A percentile compares a stretch with the other conserved stretches of the same genome.
Conservation (phyloP, 2,329 filamentous ascomycete genomes). For the Alternaria dauci region DNA sequence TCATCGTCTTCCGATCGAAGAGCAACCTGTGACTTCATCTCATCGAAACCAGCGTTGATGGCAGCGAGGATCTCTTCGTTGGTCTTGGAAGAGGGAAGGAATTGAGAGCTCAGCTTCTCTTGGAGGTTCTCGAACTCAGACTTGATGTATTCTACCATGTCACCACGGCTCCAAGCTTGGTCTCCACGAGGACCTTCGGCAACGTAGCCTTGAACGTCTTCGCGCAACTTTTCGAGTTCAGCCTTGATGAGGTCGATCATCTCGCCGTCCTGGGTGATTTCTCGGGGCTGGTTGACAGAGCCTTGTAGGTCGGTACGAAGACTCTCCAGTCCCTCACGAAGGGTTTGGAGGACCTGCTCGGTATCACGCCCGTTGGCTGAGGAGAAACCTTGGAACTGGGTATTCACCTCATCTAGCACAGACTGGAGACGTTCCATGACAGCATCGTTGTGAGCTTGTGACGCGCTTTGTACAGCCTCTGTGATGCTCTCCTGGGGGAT, state of each 20-base stretch:
- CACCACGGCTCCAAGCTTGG: conserved; percentile 51
- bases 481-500: conserved; percentile 63
- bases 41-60: conserved; percentile 51
- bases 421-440: conserved; percentile 68
- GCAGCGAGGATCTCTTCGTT: conserved; percentile 53
- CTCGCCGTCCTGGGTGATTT: conserved; percentile 76
- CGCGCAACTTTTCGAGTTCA: conserved; percentile 71
- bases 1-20: conserved; percentile 49
- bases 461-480: conserved; percentile 64
- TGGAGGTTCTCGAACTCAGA: conserved; percentile 69
- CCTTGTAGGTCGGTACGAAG: conserved; percentile 81
- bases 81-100: conserved; percentile 41
- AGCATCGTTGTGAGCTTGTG: conserved; percentile 64
- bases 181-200: conserved; percentile 55
- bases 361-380: conserved; percentile 81
- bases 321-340: conserved; percentile 85
- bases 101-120: conserved; percentile 63
- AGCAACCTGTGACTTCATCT: conserved; percentile 53
- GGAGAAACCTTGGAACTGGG: conserved; percentile 79
- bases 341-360: conserved; percentile 86
- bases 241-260: conserved; percentile 73
- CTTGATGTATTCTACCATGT: conserved; percentile 61
- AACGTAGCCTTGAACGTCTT: conserved; percentile 65
- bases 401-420: conserved; percentile 67
- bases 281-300: conserved; percentile 77